Evolutionary conservation across 2,329 filamentous ascomycete genomes (phyloP).

Genomic region (Scedosporium minutisporum): DNA sequence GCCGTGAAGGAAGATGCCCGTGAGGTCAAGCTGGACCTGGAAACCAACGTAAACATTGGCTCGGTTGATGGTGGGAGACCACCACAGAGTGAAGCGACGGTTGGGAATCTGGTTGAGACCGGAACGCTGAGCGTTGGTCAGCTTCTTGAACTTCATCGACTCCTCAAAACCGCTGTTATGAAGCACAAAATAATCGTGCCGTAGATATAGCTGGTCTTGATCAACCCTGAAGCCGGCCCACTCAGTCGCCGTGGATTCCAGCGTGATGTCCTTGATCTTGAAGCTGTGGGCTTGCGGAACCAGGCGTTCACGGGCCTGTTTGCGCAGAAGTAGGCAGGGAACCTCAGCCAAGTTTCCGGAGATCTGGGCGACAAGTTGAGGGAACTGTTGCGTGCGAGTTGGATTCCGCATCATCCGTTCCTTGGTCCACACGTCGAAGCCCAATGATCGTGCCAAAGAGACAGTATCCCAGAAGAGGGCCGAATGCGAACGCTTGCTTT

Average conservation of each 20-base stretch:
- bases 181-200: slow-evolving; percentile 30
- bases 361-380: slow-evolving; percentile 1
- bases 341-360: background rate
- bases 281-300: slow-evolving; percentile 24
- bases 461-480: slow-evolving; percentile 3
- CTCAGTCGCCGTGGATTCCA: slow-evolving; percentile 31
- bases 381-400: slow-evolving; percentile 1
- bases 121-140: slow-evolving; percentile 92
- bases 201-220: slow-evolving; percentile 38
- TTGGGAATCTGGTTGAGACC: slow-evolving; percentile 98
- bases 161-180: slow-evolving; percentile 39
- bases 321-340: background rate
- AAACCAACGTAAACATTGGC: slow-evolving; percentile 99
- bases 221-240: slow-evolving; percentile 44
- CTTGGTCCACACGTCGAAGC: slow-evolving; percentile 1
- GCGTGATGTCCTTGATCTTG: slow-evolving; percentile 27
- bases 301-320: slow-evolving; percentile 9
- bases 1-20: slow-evolving; percentile 96
- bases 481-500: background rate
- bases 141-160: slow-evolving; percentile 95
- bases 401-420: background rate
- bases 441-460: slow-evolving; percentile 1
- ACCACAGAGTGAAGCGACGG: slow-evolving; percentile 96
- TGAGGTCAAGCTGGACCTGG: slow-evolving; percentile 95
- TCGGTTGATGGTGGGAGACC: slow-evolving; percentile 87